Evolutionary conservation across 2,329 filamentous ascomycete species (phyloP).

Genomic region (Neospermospora avenae): DNA sequence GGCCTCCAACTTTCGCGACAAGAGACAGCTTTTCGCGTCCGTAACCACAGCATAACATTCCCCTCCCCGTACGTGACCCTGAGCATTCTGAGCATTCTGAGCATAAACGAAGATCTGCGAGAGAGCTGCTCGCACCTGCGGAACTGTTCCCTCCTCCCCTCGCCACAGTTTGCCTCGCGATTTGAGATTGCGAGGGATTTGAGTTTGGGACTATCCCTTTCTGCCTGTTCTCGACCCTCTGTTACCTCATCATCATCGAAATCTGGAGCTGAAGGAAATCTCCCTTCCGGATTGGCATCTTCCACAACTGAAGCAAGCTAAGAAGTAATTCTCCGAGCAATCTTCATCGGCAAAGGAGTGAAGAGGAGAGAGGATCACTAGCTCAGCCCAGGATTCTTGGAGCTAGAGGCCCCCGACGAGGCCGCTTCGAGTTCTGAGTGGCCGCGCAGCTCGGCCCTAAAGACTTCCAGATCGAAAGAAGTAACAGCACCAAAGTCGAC

Average conservation of each 20-base stretch:
- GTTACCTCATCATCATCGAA: constrained; percentile 16
- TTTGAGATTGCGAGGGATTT: constrained; percentile 12
- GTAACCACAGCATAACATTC: constrained; percentile 1
- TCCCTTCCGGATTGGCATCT: constrained; percentile 5
- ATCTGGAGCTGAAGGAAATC: constrained; percentile 12
- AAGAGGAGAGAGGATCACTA: not conserved
- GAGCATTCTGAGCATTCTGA: not conserved
- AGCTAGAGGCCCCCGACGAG: not conserved
- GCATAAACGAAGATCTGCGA: constrained; percentile 14
- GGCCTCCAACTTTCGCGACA: constrained; percentile 8
- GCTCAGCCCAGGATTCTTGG: constrained; percentile 3
- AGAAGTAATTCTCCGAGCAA: constrained; percentile 3
- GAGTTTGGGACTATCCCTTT: constrained; percentile 20
- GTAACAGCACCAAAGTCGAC: not conserved
- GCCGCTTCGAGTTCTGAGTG: constrained; percentile 21
- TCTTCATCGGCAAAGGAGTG: constrained; percentile 10
- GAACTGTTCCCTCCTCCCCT: constrained; percentile 1
- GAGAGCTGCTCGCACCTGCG: constrained; percentile 2
- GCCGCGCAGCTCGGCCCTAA: constrained; percentile 13
- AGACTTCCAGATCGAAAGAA: constrained; percentile 8
- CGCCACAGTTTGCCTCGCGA: constrained; percentile 13
- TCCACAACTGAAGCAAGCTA: not conserved
- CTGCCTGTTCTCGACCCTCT: constrained; percentile 17
- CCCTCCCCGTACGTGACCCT: not conserved
- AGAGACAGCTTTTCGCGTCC: not conserved